Conservation (phyloP, 169 alveolate genomes). For the Cryptosporidium baileyi region DNA sequence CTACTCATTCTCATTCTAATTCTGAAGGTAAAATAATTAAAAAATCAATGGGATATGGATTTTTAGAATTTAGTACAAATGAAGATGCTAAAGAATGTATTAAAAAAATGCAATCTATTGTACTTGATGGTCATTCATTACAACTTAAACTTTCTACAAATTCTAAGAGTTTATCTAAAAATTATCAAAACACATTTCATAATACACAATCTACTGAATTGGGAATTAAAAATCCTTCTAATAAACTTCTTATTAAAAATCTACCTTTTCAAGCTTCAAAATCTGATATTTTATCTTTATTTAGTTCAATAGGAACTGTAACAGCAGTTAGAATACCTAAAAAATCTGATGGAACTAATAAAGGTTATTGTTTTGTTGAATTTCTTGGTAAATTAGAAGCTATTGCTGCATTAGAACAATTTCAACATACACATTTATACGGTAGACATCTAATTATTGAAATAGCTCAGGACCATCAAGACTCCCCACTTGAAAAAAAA, state of each 20-base stretch:
- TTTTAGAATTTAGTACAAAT: slow-evolving; percentile 85
- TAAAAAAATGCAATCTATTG: slow-evolving; percentile 74
- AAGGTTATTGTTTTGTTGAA: slow-evolving; percentile 94
- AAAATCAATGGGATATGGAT: slow-evolving; percentile 90
- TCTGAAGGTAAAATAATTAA: slow-evolving; percentile 35
- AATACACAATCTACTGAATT: background rate
- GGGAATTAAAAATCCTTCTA: slow-evolving; percentile 73
- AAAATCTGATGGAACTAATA: slow-evolving; percentile 84
- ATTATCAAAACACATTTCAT: background rate
- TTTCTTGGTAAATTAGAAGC: slow-evolving; percentile 88
- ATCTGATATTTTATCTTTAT: slow-evolving; percentile 87
- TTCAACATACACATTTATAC: slow-evolving; percentile 90
- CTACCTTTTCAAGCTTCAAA: slow-evolving; percentile 94
- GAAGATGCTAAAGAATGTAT: slow-evolving; percentile 74
- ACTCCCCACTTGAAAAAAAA: background rate
- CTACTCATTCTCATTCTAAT: slow-evolving; percentile 14
- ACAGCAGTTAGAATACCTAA: slow-evolving; percentile 91
- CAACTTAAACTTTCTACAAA: slow-evolving; percentile 74
- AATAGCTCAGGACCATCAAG: slow-evolving; percentile 79
- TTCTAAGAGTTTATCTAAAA: slow-evolving; percentile 13
- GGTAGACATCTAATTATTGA: slow-evolving; percentile 91
- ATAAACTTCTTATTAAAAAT: slow-evolving; percentile 90
- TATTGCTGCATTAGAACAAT: slow-evolving; percentile 84
- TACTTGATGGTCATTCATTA: slow-evolving; percentile 78
- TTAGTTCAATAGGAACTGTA: slow-evolving; percentile 89